phyloP scores from a whole-genome alignment of 257 asterid species.

The Galeopsis tetrahit region DNA sequence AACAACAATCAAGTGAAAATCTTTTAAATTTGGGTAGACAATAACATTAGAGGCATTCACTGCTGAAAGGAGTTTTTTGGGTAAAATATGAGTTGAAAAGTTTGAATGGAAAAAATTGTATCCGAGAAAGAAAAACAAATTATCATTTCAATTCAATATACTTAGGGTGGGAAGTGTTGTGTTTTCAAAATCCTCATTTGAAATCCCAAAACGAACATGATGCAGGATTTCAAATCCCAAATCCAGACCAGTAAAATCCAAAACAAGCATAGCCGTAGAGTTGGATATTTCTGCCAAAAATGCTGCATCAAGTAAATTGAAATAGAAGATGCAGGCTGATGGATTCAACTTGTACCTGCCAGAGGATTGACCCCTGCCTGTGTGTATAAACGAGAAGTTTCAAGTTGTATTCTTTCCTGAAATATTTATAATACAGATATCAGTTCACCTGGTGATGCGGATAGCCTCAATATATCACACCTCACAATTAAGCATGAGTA shows the following conservation, averaged over 20 bases:
- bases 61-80: slow-evolving; percentile 19
- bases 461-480: slow-evolving; percentile 5
- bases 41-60: slow-evolving; percentile 26
- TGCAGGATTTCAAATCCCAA: not conserved
- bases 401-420: slow-evolving; percentile 99
- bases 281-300: slow-evolving; percentile 11
- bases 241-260: not conserved
- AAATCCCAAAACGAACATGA: not conserved
- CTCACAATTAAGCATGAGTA: slow-evolving; percentile 25
- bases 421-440: slow-evolving; percentile 33
- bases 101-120: not conserved
- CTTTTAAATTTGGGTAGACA: not conserved
- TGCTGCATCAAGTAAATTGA: slow-evolving; percentile 26
- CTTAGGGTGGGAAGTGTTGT: not conserved
- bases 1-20: slow-evolving; percentile 21
- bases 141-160: not conserved
- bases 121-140: slow-evolving; percentile 19
- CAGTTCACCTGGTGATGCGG: slow-evolving; percentile 28
- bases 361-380: slow-evolving; percentile 99
- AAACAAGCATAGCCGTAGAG: not conserved
- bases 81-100: slow-evolving; percentile 4
- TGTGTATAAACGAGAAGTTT: slow-evolving; percentile 85
- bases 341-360: slow-evolving; percentile 67
- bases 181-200: slow-evolving; percentile 5
- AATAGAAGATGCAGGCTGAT: slow-evolving; percentile 23